These are phyloP conservation scores for Coccomyxa sp. DNA, from an alignment of 139 green algal species.

Conservation along the genomic window DNA sequence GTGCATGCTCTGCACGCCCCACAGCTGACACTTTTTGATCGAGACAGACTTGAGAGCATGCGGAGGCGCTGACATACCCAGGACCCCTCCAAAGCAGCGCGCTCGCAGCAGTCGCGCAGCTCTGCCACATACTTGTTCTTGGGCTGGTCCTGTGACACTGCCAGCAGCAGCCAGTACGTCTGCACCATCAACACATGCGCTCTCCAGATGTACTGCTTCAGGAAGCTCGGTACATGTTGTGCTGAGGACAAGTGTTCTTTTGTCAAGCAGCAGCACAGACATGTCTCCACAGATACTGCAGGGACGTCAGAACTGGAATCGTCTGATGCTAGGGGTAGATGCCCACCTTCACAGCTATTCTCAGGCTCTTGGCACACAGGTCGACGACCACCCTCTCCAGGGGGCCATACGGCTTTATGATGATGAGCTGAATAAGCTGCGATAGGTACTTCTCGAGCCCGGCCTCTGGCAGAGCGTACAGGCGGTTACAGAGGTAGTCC, in stretches of 20 bases:
- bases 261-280: background rate
- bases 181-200: conserved; percentile 22
- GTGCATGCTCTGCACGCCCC: too few species aligned
- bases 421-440: conserved; percentile 79
- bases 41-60: background rate
- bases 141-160: conserved; percentile 81
- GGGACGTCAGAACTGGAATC: too few species aligned
- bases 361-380: conserved; percentile 76
- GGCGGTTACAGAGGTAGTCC: conserved; percentile 88
- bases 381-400: conserved; percentile 78
- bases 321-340: too few species aligned
- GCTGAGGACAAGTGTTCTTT: too few species aligned
- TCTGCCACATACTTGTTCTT: conserved; percentile 44
- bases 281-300: background rate
- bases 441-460: conserved; percentile 81
- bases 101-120: conserved; percentile 61
- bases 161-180: conserved; percentile 88
- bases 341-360: conserved; percentile 86
- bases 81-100: conserved; percentile 67
- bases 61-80: conserved; percentile 52
- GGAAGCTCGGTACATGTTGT: too few species aligned
- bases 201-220: too few species aligned
- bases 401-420: conserved; percentile 41
- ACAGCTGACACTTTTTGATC: too few species aligned
- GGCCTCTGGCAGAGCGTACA: conserved; percentile 74